These are phyloP conservation scores for Mycena maculata DNA, from an alignment of 768 basidiomycete species.

Conservation along the genomic window DNA sequence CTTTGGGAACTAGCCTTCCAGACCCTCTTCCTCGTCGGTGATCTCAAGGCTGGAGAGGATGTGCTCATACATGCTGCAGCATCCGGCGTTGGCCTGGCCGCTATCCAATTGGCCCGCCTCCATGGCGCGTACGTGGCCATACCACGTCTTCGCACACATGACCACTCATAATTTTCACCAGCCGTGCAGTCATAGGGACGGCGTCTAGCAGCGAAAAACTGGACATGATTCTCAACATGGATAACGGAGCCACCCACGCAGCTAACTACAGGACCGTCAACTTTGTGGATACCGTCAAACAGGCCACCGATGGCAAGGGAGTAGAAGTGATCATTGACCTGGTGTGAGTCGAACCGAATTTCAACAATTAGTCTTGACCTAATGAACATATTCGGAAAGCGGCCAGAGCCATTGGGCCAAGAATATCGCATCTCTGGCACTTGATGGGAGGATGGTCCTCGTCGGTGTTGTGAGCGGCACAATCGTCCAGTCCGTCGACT, in stretches of 20 bases:
- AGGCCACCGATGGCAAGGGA: conserved; percentile 74
- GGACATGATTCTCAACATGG: conserved; percentile 73
- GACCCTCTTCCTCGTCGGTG: conserved; percentile 68
- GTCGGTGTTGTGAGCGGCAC: conserved; percentile 75
- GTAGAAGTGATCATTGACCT: conserved; percentile 89
- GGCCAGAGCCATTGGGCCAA: conserved; percentile 78
- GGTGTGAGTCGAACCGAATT: conserved; percentile 47
- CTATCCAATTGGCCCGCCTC: conserved; percentile 84
- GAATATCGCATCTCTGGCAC: conserved; percentile 75
- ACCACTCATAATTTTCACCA: conserved; percentile 41
- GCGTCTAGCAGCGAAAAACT: conserved; percentile 88
- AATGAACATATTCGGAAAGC: background rate
- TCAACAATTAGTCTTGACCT: background rate
- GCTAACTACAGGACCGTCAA: conserved; percentile 88
- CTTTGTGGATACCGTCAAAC: conserved; percentile 78
- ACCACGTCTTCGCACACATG: conserved; percentile 6
- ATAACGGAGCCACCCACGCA: conserved; percentile 75
- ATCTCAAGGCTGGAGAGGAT: conserved; percentile 74
- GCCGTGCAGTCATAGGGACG: conserved; percentile 81
- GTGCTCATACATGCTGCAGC: conserved; percentile 92
- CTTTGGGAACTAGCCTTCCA: conserved; percentile 53
- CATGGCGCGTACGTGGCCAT: conserved; percentile 71
- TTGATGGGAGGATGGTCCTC: conserved; percentile 81
- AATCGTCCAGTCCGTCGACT: conserved; percentile 65
- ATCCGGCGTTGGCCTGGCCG: conserved; percentile 89